A percentile compares a stretch with the other conserved stretches of the same genome.
These are phyloP conservation scores for Mycena capillaripes DNA, from an alignment of 768 basidiomycete genomes.

Conservation along the genomic window DNA sequence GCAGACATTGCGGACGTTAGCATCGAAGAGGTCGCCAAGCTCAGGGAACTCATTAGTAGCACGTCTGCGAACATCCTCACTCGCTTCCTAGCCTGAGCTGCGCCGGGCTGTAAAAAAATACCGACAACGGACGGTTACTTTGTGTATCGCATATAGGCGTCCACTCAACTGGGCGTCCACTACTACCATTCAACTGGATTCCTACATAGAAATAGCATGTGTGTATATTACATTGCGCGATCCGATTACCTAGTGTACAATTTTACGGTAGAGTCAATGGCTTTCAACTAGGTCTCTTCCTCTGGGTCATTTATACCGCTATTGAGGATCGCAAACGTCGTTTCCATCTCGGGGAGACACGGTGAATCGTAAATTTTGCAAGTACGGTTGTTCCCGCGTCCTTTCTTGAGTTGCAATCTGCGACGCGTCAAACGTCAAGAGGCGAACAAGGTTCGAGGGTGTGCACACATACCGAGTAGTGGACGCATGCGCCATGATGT, in stretches of 20 bases:
- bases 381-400: constrained; percentile 90
- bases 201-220: constrained; percentile 38
- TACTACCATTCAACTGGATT: constrained; percentile 68
- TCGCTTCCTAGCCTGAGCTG: constrained; percentile 76
- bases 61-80: constrained; percentile 93
- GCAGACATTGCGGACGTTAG: constrained; percentile 96
- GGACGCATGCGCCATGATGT: constrained; percentile 99
- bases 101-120: constrained; percentile 31
- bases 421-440: constrained; percentile 24
- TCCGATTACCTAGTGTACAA: constrained; percentile 32
- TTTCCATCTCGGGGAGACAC: constrained; percentile 96
- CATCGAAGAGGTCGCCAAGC: constrained; percentile 79
- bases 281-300: constrained; percentile 71
- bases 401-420: constrained; percentile 93
- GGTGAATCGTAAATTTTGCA: constrained; percentile 99
- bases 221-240: constrained; percentile 43
- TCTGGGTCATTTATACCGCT: constrained; percentile 96
- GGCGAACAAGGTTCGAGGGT: constrained; percentile 15
- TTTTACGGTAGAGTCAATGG: constrained; percentile 24
- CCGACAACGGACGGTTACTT: constrained; percentile 52
- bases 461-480: constrained; percentile 82
- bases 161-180: constrained; percentile 53
- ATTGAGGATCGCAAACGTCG: constrained; percentile 92
- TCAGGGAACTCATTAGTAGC: constrained; percentile 82
- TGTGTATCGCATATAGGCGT: constrained; percentile 37